Percentiles rank a stretch among this genome's conserved stretches.
These are phyloP conservation scores for Erythrobasidium hasegawianum DNA, from an alignment of 1,284 basidiomycete genomes.

Conservation along the genomic window DNA sequence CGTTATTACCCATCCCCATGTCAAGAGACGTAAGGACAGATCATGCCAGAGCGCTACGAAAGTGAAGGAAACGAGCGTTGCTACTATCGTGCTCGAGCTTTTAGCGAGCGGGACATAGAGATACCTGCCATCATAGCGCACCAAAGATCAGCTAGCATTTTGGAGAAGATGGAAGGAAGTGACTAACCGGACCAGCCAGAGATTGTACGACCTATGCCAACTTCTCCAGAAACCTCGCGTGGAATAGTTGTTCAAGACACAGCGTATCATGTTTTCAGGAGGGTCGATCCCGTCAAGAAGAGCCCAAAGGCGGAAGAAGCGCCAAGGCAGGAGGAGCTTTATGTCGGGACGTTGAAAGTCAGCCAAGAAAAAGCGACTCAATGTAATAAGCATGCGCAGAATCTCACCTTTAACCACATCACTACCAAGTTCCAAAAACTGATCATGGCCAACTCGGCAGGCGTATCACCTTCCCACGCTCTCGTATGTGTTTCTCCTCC, in stretches of 20 bases:
- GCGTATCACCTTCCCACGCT: slow-evolving; percentile 61
- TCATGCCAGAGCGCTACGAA: slow-evolving; percentile 99
- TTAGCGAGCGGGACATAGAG: slow-evolving; percentile 94
- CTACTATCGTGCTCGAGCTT: slow-evolving; percentile 58
- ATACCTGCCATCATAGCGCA: slow-evolving; percentile 59
- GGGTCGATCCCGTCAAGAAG: slow-evolving; percentile 83
- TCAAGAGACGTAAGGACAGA: slow-evolving; percentile 76
- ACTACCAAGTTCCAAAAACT: slow-evolving; percentile 97
- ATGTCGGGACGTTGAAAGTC: neutral
- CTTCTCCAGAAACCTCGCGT: slow-evolving; percentile 88
- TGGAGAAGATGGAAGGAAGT: slow-evolving; percentile 14
- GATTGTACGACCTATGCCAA: slow-evolving; percentile 95
- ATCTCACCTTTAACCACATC: slow-evolving; percentile 87
- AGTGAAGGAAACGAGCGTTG: slow-evolving; percentile 80
- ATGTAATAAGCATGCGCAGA: too few relatives aligned
- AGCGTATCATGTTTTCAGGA: slow-evolving; percentile 97
- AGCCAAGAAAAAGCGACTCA: neutral
- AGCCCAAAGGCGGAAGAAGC: slow-evolving; percentile 95
- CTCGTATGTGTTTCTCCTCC: slow-evolving; percentile 4
- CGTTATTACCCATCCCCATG: slow-evolving; percentile 95
- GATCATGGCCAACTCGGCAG: slow-evolving; percentile 82
- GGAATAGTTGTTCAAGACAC: slow-evolving; percentile 98
- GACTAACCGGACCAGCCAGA: slow-evolving; percentile 81
- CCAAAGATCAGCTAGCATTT: neutral
- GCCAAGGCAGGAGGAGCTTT: slow-evolving; percentile 96